Base-by-base conservation (phyloP, 1,284 basidiomycete genomes). In the Ceratobasidium sp. region DNA sequence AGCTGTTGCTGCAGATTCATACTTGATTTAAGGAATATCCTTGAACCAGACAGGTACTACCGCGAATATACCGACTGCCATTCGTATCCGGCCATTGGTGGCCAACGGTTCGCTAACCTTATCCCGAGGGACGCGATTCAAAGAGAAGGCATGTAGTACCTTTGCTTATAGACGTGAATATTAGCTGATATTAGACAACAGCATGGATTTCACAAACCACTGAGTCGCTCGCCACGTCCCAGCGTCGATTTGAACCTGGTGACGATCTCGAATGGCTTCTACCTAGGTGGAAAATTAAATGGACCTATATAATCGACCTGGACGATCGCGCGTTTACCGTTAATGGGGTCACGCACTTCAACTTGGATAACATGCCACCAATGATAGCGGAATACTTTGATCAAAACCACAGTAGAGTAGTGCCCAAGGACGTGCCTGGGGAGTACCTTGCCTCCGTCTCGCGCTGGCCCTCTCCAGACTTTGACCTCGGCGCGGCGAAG, bases 241-340 rank as follows among this genome's bases (percentile, higher is more conserved):
- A 41, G n/a, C n/a, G n/a, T n/a, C n/a, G n/a, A n/a, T n/a, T n/a
- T n/a, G 36, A 11, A 41, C 11, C 11, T 41, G 36, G 36, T 41
- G 36, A 41, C 36, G 36, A 9, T 29, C 14, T 29, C n/a, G 33
- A 36, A 7, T 59, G 56, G 56, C 29, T 59, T 31, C 2, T 59
- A 59, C 3, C 56, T 29, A 11, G 19, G 24, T 29, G 1, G 19
- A 33, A 14, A n/a, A n/a, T n/a, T n/a, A 36, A 2, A 4, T 62
- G 59, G 59, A 45, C n/a, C 33, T 62, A 62, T n/a, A n/a, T 62
- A 15, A 45, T 62, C n/a, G 59, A 62, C 59, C 36, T 62, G 19
- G 59, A 44, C 59, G 11, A 45, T 22, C 41, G 36, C 15, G 41
- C 17, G n/a, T 62, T 62, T 45, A 45, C 36, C 15, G n/a, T 62